Conservation (phyloP, 495 filamentous ascomycete species). For the Lepidopterella palustris region DNA sequence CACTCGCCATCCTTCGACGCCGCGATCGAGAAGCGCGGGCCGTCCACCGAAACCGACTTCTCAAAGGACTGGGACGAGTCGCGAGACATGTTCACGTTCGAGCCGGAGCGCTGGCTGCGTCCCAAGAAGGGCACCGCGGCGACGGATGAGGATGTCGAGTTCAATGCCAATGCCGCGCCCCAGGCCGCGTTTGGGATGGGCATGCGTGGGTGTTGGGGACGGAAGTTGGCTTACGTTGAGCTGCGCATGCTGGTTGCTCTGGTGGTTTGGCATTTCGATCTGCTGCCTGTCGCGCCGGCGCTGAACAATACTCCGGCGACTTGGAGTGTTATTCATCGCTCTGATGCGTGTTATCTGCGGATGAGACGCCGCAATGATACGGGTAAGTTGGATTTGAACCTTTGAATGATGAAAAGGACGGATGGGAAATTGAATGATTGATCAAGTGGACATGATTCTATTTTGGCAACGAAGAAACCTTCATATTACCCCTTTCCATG, state of each 20-base stretch:
- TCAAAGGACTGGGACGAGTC: conserved; percentile 3
- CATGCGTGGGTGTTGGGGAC: not conserved
- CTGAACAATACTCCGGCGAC: not conserved
- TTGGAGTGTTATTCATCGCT: not conserved
- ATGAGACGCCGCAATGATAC: not conserved
- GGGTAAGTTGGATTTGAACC: too few relatives aligned
- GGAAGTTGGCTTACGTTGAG: conserved; percentile 2
- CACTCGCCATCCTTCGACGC: not conserved
- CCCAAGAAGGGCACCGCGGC: not conserved
- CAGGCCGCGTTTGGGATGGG: conserved; percentile 1
- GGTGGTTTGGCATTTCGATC: not conserved
- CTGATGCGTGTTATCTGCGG: not conserved
- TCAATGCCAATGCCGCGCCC: conserved; percentile 1
- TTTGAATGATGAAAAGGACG: not conserved
- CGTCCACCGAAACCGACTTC: not conserved
- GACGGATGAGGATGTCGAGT: conserved; percentile 1
- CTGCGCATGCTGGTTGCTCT: not conserved
- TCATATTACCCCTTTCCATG: too few relatives aligned
- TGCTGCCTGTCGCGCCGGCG: not conserved
- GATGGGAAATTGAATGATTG: too few relatives aligned
- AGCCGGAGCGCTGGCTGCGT: conserved; percentile 7
- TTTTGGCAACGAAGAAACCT: too few relatives aligned
- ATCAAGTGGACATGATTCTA: too few relatives aligned
- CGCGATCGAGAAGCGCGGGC: not conserved
- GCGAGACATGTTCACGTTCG: not conserved